Evolutionary conservation across 495 filamentous ascomycete species (phyloP).

Genomic region (Neurospora terricola): DNA sequence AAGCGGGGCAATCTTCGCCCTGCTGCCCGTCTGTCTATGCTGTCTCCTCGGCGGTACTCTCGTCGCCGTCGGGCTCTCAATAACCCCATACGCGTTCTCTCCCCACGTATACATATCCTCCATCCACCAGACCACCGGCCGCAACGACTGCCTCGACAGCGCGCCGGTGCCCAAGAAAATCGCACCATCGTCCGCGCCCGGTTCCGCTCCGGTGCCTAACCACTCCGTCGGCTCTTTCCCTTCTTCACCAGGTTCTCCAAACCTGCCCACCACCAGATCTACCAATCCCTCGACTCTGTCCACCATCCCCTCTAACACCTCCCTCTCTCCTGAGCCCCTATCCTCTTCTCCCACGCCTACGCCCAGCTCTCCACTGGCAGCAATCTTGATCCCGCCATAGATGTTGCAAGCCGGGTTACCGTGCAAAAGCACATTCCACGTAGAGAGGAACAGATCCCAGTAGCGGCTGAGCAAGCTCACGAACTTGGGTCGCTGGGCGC

Average conservation of each 20-base stretch:
- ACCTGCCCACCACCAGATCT: slow-evolving; percentile 78
- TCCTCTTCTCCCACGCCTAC: slow-evolving; percentile 92
- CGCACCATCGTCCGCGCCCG: slow-evolving; percentile 65
- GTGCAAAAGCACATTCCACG: slow-evolving; percentile 82
- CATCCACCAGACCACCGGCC: slow-evolving; percentile 68
- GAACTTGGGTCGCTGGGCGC: slow-evolving; percentile 38
- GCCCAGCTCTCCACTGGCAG: slow-evolving; percentile 82
- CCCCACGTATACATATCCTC: slow-evolving; percentile 73
- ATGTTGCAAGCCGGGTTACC: slow-evolving; percentile 77
- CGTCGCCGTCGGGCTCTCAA: slow-evolving; percentile 56
- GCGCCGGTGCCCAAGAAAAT: slow-evolving; percentile 72
- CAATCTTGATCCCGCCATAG: slow-evolving; percentile 78
- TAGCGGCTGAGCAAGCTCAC: slow-evolving; percentile 68
- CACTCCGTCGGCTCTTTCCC: slow-evolving; percentile 31
- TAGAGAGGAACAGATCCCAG: slow-evolving; percentile 71
- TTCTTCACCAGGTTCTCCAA: slow-evolving; percentile 46
- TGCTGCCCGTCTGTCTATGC: neutral
- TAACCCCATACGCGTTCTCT: slow-evolving; percentile 68
- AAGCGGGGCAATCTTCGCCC: neutral
- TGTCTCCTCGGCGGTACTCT: slow-evolving; percentile 22
- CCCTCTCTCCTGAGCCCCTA: slow-evolving; percentile 81
- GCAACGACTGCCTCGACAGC: slow-evolving; percentile 53
- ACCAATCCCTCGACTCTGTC: slow-evolving; percentile 57
- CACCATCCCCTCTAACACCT: slow-evolving; percentile 81
- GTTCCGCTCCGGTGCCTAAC: slow-evolving; percentile 55